Evolutionary conservation across 257 asterid species (phyloP), one percentile per base, ranked within the genome.

Genomic region (Nicotiana undulata): DNA sequence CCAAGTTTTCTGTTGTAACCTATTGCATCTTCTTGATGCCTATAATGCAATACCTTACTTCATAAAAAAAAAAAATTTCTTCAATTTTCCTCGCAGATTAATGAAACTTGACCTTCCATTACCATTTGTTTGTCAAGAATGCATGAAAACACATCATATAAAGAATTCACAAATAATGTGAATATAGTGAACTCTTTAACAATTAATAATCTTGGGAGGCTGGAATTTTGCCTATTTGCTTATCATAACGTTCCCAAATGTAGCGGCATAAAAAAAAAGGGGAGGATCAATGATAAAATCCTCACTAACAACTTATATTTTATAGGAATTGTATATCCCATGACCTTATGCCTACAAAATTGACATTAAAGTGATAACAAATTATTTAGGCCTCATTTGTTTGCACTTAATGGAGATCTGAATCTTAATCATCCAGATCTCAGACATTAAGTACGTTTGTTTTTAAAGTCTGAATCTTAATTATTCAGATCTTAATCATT

Each of bases 71-170:
- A 46, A 67, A 37, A 80, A 31, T 28, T 79, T 17, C 24, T 80
- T 65, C 66, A 67, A 80, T 49, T 79, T 70, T 34, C 76, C 32
- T 63, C 9, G 52, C 34, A 12, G 77, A 70, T 70, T 59, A 20
- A 70, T 70, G 59, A 51, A 70, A 44, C 13, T 44, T 40, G 59
- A 44, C 77, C 77, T 68, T 68, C 77, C 59, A 44, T 70, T 70
- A 10, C 34, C 59, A 46, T 40, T 44, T 44, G 34, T 70, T 70
- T 68, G 11, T 68, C 10, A 32, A 22, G 77, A 70, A 70, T 70
- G 59, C 58, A 70, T 53, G 29, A 26, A 13, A 63, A 24, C 37
- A 17, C 59, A 44, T 44, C 58, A 44, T 18, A 40, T 37, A 40
- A 68, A 68, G 56, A 40, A 44, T 70, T 68, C 34, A 44, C 15